A percentile compares a stretch with the other conserved stretches of the same genome.
Conservation (phyloP, 2,329 filamentous ascomycete species). For the Fusarium camptoceras region DNA sequence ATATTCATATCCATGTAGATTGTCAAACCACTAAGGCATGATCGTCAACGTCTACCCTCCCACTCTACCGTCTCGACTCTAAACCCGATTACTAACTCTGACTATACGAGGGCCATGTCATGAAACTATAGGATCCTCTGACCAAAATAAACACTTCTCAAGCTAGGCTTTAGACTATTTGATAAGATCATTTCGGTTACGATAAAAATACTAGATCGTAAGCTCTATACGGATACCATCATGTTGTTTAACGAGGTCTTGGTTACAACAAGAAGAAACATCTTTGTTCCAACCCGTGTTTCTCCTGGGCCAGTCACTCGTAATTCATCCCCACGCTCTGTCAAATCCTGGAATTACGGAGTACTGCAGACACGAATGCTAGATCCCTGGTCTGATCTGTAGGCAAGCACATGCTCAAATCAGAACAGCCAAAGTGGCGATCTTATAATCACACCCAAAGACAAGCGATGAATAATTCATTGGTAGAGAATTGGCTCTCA, state of each 20-base stretch:
- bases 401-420: neutral
- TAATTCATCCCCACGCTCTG: neutral
- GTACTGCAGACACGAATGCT: neutral
- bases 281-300: neutral
- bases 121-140: neutral
- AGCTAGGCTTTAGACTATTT: neutral
- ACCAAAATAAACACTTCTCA: constrained; percentile 2
- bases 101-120: neutral
- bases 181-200: neutral
- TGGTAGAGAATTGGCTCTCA: neutral
- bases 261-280: neutral
- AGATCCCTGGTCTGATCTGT: neutral
- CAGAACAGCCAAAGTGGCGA: neutral
- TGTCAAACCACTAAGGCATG: constrained; percentile 7
- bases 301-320: too few relatives aligned
- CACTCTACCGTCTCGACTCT: neutral
- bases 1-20: neutral
- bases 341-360: neutral
- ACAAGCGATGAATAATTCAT: neutral
- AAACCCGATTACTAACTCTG: constrained; percentile 1
- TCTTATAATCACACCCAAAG: neutral
- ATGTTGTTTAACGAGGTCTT: neutral
- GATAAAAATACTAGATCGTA: neutral
- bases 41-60: neutral
- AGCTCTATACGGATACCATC: neutral